Conservation (phyloP, 2,329 filamentous ascomycete genomes). For the Alternaria metachromatica region DNA sequence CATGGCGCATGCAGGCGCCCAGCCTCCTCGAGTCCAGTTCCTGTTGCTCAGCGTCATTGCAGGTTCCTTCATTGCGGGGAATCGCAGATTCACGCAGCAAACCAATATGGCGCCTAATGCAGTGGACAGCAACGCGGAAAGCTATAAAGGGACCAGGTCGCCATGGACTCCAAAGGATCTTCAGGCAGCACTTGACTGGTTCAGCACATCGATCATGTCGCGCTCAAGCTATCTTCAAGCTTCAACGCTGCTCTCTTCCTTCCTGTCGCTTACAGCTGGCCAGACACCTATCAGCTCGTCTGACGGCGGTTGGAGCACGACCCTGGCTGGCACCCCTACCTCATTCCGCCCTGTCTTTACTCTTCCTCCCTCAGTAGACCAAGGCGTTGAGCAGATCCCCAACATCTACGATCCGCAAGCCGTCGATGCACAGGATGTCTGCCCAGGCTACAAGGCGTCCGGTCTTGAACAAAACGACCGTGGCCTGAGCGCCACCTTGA, state of each 20-base stretch:
- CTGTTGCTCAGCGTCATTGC: constrained; percentile 22
- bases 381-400: constrained; percentile 55
- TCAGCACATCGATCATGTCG: constrained; percentile 30
- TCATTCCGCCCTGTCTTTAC: constrained; percentile 44
- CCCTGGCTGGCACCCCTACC: constrained; percentile 38
- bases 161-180: constrained; percentile 1
- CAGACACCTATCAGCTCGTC: constrained; percentile 28
- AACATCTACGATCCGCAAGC: constrained; percentile 71
- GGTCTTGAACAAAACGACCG: constrained; percentile 54
- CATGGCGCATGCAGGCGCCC: constrained; percentile 1
- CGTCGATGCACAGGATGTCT: constrained; percentile 67
- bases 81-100: background rate
- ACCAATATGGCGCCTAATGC: constrained; percentile 1
- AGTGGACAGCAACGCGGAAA: background rate
- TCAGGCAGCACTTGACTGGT: constrained; percentile 14
- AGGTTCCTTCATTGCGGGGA: constrained; percentile 18
- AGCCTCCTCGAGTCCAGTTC: constrained; percentile 2
- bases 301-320: constrained; percentile 28
- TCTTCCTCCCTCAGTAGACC: constrained; percentile 46
- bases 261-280: constrained; percentile 33
- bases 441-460: constrained; percentile 65
- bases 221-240: constrained; percentile 32
- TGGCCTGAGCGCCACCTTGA: constrained; percentile 61
- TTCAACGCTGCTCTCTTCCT: constrained; percentile 28
- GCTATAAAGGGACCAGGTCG: constrained; percentile 5